Percentiles rank a stretch among this genome's conserved stretches.
phyloP scores from a whole-genome alignment of 495 filamentous ascomycete species.

The Neurospora sp. region DNA sequence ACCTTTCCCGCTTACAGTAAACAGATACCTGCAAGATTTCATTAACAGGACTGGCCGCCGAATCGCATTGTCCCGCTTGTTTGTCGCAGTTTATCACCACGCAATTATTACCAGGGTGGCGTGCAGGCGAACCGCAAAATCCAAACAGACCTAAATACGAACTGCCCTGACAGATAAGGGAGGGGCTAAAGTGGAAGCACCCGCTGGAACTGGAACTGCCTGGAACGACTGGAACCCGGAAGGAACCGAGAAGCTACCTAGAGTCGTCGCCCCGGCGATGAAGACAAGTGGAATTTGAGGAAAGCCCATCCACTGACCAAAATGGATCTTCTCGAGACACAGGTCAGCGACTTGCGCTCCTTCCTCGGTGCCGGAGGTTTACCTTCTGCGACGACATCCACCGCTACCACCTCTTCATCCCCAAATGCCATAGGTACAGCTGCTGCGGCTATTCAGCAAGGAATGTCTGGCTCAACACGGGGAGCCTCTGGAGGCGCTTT shows the following conservation, averaged over 20 bases:
- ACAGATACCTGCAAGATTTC: not conserved
- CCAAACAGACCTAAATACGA: not conserved
- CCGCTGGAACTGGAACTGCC: not conserved
- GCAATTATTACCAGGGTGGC: not conserved
- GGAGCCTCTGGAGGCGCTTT: not conserved
- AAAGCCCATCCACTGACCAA: not conserved
- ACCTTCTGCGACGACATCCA: slow-evolving; percentile 5
- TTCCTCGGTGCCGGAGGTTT: slow-evolving; percentile 25
- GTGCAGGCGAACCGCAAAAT: not conserved
- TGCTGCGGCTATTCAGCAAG: slow-evolving; percentile 5
- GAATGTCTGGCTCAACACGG: not conserved
- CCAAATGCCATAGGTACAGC: not conserved
- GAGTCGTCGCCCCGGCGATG: not conserved
- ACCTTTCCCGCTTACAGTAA: not conserved
- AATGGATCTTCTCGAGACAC: slow-evolving; percentile 47
- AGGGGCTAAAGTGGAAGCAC: not conserved
- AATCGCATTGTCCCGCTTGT: not conserved
- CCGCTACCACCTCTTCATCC: not conserved
- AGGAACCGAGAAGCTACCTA: not conserved
- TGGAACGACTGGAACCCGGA: not conserved
- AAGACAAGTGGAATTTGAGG: not conserved
- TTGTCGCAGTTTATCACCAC: not conserved
- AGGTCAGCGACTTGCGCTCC: slow-evolving; percentile 45
- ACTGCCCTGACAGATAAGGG: not conserved
- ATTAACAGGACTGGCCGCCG: not conserved